Evolutionary conservation across 164 flowering plant genomes (phyloP).

Genomic region (Kalanchoe fedtschenkoi): DNA sequence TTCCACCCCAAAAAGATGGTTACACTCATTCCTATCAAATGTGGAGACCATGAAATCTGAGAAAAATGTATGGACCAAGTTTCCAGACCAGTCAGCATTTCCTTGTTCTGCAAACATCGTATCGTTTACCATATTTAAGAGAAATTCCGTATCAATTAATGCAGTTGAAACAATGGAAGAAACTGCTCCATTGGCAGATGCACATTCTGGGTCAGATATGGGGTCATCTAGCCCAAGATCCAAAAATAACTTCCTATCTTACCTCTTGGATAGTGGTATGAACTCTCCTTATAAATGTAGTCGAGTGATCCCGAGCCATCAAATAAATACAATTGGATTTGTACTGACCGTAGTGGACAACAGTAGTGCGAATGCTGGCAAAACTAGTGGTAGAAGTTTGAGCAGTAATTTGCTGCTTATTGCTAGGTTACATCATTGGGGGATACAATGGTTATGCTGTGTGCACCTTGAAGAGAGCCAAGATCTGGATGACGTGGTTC

Average conservation of each 20-base stretch:
- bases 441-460: slow-evolving; percentile 68
- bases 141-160: slow-evolving; percentile 21
- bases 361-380: slow-evolving; percentile 10
- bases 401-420: slow-evolving; percentile 33
- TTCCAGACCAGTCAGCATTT: slow-evolving; percentile 48
- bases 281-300: slow-evolving; percentile 31
- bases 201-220: slow-evolving; percentile 6
- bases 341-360: slow-evolving; percentile 27
- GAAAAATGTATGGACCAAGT: slow-evolving; percentile 32
- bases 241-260: slow-evolving; percentile 14
- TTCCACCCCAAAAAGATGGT: slow-evolving; percentile 49
- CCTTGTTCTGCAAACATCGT: slow-evolving; percentile 57
- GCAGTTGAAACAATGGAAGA: slow-evolving; percentile 15
- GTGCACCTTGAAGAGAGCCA: slow-evolving; percentile 37
- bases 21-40: slow-evolving; percentile 48
- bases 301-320: slow-evolving; percentile 61
- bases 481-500: slow-evolving; percentile 19
- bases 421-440: slow-evolving; percentile 37
- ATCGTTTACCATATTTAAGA: slow-evolving; percentile 54
- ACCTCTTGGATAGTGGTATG: slow-evolving; percentile 9
- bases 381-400: slow-evolving; percentile 14
- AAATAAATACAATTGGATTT: slow-evolving; percentile 57
- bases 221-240: slow-evolving; percentile 11
- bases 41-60: slow-evolving; percentile 43
- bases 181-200: slow-evolving; percentile 12